A percentile compares a stretch with the other conserved stretches of the same genome.
These are phyloP conservation scores for Neurospora hispaniola DNA, from an alignment of 495 filamentous ascomycete genomes.

Conservation along the genomic window DNA sequence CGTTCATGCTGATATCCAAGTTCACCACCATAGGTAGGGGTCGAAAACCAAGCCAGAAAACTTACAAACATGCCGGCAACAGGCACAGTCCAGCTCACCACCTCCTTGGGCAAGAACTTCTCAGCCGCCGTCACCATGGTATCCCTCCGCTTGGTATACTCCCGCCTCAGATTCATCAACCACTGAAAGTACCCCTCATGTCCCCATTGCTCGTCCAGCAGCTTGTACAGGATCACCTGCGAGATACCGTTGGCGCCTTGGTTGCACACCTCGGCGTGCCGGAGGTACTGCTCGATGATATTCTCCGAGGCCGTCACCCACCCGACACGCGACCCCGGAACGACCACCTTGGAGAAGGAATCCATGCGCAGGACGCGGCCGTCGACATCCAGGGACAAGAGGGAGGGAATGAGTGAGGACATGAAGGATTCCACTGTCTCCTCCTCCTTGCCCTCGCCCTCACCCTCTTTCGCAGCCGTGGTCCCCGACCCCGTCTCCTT, in stretches of 20 bases:
- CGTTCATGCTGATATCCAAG: not conserved
- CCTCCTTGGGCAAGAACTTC: slow-evolving; percentile 58
- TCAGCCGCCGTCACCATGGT: slow-evolving; percentile 76
- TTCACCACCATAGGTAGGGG: not conserved
- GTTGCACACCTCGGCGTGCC: slow-evolving; percentile 64
- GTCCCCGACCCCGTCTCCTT: slow-evolving; percentile 30
- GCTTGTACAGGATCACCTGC: slow-evolving; percentile 75
- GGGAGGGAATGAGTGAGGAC: slow-evolving; percentile 42
- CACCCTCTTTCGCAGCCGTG: slow-evolving; percentile 1
- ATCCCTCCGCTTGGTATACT: slow-evolving; percentile 73
- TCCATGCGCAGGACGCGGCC: slow-evolving; percentile 64
- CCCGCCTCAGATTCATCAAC: slow-evolving; percentile 72
- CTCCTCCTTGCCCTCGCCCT: not conserved
- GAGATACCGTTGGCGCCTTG: slow-evolving; percentile 78
- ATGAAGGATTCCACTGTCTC: slow-evolving; percentile 35
- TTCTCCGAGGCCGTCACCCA: slow-evolving; percentile 79
- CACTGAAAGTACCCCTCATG: slow-evolving; percentile 86
- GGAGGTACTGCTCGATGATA: slow-evolving; percentile 66
- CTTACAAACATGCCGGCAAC: slow-evolving; percentile 95
- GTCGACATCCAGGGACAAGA: slow-evolving; percentile 55
- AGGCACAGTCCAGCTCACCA: slow-evolving; percentile 76
- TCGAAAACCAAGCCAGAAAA: slow-evolving; percentile 21
- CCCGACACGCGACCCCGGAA: slow-evolving; percentile 63
- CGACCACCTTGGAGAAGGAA: slow-evolving; percentile 74
- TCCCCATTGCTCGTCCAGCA: slow-evolving; percentile 90